These are phyloP conservation scores for Xerocomus amazonicus DNA, from an alignment of 1,284 basidiomycete species.

Conservation along the genomic window DNA sequence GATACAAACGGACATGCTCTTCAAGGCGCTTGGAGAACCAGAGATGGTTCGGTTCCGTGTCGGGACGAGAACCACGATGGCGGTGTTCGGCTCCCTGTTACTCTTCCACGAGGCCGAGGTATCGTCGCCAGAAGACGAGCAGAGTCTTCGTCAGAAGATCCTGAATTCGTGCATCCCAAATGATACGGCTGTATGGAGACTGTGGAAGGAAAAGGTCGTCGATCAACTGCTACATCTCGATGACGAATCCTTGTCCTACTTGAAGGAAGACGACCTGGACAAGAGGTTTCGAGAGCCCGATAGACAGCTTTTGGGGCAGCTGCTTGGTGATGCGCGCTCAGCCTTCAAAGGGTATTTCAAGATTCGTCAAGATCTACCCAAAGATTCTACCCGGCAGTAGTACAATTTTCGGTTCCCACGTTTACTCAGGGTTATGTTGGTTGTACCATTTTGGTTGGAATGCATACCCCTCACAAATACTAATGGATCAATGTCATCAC, in stretches of 20 bases:
- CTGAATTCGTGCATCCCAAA: no score
- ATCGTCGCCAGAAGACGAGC: no score
- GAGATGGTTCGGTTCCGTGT: slow-evolving; percentile 8
- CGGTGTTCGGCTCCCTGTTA: slow-evolving; percentile 16
- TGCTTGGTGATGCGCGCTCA: slow-evolving; percentile 14
- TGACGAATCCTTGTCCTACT: no score
- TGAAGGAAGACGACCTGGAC: neutral
- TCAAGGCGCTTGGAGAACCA: slow-evolving; percentile 10
- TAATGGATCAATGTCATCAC: no score
- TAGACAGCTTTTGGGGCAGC: slow-evolving; percentile 3
- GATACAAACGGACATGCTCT: slow-evolving; percentile 21
- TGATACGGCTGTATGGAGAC: no score
- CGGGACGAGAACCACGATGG: neutral
- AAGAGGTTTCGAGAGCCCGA: neutral
- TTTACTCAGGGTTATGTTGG: no score
- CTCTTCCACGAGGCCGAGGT: slow-evolving; percentile 14
- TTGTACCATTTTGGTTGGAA: no score
- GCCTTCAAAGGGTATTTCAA: slow-evolving; percentile 17
- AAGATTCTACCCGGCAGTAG: neutral
- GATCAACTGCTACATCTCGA: no score
- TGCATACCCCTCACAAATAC: no score
- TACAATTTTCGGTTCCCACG: no score
- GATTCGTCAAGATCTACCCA: neutral
- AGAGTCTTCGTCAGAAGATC: no score
- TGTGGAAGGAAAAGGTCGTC: no score